A percentile compares a stretch with the other conserved stretches of the same genome.
Evolutionary conservation across 2,329 filamentous ascomycete genomes (phyloP).

Genomic region (Ophiocordyceps camponoti-leonardi): DNA sequence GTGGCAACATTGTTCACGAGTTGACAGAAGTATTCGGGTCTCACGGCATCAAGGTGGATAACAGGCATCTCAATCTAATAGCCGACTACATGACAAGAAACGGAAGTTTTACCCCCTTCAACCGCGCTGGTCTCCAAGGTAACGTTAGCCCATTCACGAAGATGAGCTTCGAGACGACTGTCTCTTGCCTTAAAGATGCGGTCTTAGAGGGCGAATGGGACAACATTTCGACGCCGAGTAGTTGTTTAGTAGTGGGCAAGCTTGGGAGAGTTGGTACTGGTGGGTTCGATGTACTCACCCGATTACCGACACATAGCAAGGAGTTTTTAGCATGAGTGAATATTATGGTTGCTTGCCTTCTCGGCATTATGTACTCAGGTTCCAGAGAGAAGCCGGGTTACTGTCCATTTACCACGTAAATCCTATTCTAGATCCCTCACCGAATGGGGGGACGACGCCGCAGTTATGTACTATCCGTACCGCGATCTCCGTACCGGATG

Average conservation of each 20-base stretch:
- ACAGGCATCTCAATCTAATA: constrained; percentile 85
- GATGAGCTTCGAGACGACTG: constrained; percentile 98
- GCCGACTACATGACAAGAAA: constrained; percentile 95
- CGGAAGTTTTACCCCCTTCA: constrained; percentile 81
- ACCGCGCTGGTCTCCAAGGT: constrained; percentile 70
- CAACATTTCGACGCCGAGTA: constrained; percentile 68
- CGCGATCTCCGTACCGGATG: too few relatives aligned
- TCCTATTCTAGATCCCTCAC: too few relatives aligned
- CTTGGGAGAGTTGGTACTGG: constrained; percentile 77
- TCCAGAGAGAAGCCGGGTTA: too few relatives aligned
- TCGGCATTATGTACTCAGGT: too few relatives aligned
- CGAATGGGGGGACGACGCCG: too few relatives aligned
- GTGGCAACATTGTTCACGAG: constrained; percentile 73
- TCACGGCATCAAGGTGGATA: constrained; percentile 86
- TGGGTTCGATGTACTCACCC: constrained; percentile 70
- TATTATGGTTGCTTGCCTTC: too few relatives aligned
- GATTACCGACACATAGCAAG: constrained; percentile 26
- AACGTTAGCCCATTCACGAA: constrained; percentile 89
- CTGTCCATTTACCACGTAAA: too few relatives aligned
- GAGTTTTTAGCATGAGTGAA: neutral
- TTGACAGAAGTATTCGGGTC: constrained; percentile 70
- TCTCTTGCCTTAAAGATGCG: constrained; percentile 84
- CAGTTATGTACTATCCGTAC: too few relatives aligned
- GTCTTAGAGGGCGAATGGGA: constrained; percentile 84
- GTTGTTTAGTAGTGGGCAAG: constrained; percentile 73